Percentiles rank a stretch among this genome's conserved stretches.
These are phyloP conservation scores for Melocanna baccifera DNA, from an alignment of 176 grass and related monocot genomes.

Conservation along the genomic window DNA sequence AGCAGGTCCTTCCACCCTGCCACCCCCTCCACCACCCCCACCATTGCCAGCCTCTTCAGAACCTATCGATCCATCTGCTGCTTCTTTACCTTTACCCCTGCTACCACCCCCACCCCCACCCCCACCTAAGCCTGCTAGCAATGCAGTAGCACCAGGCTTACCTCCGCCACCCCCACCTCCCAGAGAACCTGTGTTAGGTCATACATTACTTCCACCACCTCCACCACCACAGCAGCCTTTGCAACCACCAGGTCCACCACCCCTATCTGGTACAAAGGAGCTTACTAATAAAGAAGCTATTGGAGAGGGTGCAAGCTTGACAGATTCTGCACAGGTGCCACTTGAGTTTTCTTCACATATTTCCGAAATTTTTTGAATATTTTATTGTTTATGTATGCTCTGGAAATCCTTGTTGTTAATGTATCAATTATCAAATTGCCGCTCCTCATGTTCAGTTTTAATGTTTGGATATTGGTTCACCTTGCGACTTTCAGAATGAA, in stretches of 20 bases:
- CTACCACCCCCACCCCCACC: constrained; percentile 55
- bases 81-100: constrained; percentile 51
- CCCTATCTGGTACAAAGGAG: constrained; percentile 38
- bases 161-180: constrained; percentile 67
- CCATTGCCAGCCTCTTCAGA: constrained; percentile 59
- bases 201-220: constrained; percentile 50
- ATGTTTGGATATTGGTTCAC: constrained; percentile 20
- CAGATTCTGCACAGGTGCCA: constrained; percentile 52
- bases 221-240: constrained; percentile 60
- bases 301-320: constrained; percentile 36
- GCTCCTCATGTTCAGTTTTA: background rate
- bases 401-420: constrained; percentile 13
- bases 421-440: background rate
- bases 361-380: background rate
- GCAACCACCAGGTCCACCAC: constrained; percentile 29
- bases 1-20: constrained; percentile 59
- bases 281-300: constrained; percentile 34
- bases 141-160: constrained; percentile 33
- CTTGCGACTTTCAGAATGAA: constrained; percentile 30
- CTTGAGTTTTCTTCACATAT: background rate
- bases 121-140: constrained; percentile 38
- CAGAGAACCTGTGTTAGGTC: constrained; percentile 51
- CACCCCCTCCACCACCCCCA: constrained; percentile 72
- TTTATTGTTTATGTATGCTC: background rate
- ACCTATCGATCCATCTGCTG: constrained; percentile 42